These are phyloP conservation scores for Lactifluus rugatus DNA, from an alignment of 768 basidiomycete genomes.

Conservation along the genomic window DNA sequence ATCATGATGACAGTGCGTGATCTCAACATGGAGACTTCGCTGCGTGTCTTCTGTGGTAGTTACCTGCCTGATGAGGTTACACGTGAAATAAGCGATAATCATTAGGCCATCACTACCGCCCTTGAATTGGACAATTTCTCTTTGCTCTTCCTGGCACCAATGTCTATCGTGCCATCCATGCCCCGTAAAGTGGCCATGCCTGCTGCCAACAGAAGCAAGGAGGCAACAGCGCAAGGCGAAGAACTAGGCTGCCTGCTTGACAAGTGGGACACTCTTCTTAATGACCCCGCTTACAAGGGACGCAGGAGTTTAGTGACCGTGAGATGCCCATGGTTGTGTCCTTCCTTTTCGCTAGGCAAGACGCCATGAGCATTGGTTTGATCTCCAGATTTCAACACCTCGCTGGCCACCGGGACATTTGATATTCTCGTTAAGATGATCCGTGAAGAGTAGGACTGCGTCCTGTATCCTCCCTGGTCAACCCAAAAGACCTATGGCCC, in stretches of 20 bases:
- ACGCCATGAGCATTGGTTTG: constrained; percentile 95
- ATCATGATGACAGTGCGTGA: constrained; percentile 90
- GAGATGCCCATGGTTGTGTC: constrained; percentile 98
- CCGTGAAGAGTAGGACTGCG: constrained; percentile 78
- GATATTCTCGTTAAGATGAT: constrained; percentile 83
- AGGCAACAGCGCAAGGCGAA: constrained; percentile 66
- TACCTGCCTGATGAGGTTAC: constrained; percentile 79
- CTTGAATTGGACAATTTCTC: constrained; percentile 99
- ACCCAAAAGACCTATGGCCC: constrained; percentile 61
- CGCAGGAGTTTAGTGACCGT: constrained; percentile 78
- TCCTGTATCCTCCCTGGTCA: constrained; percentile 79
- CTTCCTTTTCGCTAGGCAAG: constrained; percentile 94
- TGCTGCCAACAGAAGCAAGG: constrained; percentile 78
- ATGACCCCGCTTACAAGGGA: constrained; percentile 58
- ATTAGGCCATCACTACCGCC: constrained; percentile 92
- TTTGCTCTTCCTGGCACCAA: constrained; percentile 92
- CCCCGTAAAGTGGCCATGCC: constrained; percentile 77
- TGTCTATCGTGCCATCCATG: constrained; percentile 85
- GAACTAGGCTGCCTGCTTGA: constrained; percentile 89
- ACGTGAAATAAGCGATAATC: constrained; percentile 79
- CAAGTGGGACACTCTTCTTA: constrained; percentile 74
- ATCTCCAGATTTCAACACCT: constrained; percentile 96
- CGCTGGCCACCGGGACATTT: constrained; percentile 85
- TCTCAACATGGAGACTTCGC: constrained; percentile 95
- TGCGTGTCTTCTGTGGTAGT: constrained; percentile 88